Evolutionary conservation across 2,329 filamentous ascomycete genomes (phyloP).

Genomic region (Tolypocladium ovalisporum): DNA sequence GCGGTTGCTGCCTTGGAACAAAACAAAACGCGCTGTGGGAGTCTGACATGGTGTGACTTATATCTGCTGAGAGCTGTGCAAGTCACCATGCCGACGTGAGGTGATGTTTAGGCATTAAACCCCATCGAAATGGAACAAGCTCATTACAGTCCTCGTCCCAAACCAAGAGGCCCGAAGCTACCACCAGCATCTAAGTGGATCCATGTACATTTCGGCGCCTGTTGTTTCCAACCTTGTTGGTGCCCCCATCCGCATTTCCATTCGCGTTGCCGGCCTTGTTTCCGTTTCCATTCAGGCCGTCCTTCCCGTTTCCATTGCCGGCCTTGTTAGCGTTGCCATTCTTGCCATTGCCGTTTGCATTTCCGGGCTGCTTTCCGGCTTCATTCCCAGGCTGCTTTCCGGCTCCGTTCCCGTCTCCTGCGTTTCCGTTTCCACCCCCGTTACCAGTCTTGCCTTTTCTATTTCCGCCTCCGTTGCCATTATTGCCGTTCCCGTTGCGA

Average conservation of each 20-base stretch:
- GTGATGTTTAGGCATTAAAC: no score
- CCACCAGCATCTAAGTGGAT: not conserved
- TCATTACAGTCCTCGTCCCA: no score
- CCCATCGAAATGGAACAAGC: no score
- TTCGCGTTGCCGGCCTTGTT: not conserved
- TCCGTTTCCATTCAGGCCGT: not conserved
- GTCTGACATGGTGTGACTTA: not conserved
- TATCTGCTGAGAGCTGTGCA: no score
- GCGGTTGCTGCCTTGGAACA: not conserved
- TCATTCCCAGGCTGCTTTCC: conserved; percentile 4
- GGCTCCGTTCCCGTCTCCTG: not conserved
- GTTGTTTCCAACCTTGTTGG: not conserved
- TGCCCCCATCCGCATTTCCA: not conserved
- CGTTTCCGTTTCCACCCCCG: not conserved
- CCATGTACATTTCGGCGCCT: not conserved
- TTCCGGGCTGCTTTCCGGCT: conserved; percentile 3
- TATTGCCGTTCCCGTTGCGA: not conserved
- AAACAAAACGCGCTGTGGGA: not conserved
- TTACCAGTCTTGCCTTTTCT: not conserved
- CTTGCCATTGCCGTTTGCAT: conserved; percentile 2
- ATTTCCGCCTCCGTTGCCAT: not conserved
- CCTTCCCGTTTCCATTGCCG: not conserved
- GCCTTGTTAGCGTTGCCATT: not conserved
- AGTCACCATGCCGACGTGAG: no score
- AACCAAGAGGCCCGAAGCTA: not conserved